Conservation (phyloP, 2,329 filamentous ascomycete species). For the Cyphellophora europaea region DNA sequence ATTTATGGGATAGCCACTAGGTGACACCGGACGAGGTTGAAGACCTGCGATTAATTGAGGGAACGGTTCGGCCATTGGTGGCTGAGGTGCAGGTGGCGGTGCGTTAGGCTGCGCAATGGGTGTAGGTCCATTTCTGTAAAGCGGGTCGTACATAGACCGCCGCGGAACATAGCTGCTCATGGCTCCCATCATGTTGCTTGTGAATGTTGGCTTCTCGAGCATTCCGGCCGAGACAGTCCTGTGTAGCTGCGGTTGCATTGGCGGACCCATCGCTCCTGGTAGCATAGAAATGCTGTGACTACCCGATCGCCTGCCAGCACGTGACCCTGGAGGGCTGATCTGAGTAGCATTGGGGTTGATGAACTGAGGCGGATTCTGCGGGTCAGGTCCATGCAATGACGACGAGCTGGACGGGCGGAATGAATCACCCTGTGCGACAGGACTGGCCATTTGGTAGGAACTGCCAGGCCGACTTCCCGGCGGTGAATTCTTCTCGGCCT, state of each 20-base stretch:
- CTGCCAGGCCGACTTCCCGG: conserved; percentile 17
- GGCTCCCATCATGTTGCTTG: neutral
- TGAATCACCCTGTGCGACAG: conserved; percentile 10
- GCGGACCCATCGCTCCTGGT: conserved; percentile 6
- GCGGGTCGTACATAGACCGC: conserved; percentile 13
- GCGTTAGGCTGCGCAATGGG: neutral
- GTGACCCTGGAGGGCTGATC: conserved; percentile 16
- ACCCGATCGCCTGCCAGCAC: conserved; percentile 12
- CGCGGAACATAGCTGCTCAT: conserved; percentile 10
- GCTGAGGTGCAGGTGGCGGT: neutral
- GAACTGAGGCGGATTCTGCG: conserved; percentile 17
- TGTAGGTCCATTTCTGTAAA: conserved; percentile 4
- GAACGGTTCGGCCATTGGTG: conserved; percentile 14
- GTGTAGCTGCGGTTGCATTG: neutral
- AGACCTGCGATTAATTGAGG: conserved; percentile 9
- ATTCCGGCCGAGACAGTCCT: neutral
- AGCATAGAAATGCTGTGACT: conserved; percentile 12
- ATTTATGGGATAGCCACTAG: conserved; percentile 14
- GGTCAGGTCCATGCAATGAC: conserved; percentile 11
- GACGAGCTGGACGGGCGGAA: conserved; percentile 9
- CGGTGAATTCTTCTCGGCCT: conserved; percentile 17
- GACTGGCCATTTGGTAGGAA: conserved; percentile 18
- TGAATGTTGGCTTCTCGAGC: neutral
- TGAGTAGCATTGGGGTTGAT: conserved; percentile 20
- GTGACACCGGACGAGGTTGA: conserved; percentile 12